Conservation (phyloP, 179 eudicot genomes). For the Monotropa hypopitys region DNA sequence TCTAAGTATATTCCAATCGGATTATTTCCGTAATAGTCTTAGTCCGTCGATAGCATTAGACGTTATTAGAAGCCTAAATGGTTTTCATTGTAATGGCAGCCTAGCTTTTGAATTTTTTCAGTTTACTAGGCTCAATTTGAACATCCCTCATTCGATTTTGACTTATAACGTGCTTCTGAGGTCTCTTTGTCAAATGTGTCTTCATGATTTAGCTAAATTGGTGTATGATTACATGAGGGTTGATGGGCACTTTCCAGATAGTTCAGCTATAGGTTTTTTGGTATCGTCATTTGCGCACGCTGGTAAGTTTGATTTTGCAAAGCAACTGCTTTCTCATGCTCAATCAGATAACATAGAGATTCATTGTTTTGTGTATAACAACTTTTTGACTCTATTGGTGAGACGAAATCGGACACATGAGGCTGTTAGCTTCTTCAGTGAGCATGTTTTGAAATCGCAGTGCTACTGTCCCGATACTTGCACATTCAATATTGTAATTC, state of each 20-base stretch:
- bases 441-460: slow-evolving; percentile 27
- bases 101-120: slow-evolving; percentile 58
- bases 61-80: slow-evolving; percentile 30
- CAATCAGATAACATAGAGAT: slow-evolving; percentile 19
- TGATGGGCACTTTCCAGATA: slow-evolving; percentile 47
- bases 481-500: slow-evolving; percentile 57
- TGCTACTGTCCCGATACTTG: slow-evolving; percentile 43
- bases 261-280: slow-evolving; percentile 22
- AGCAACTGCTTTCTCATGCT: slow-evolving; percentile 30
- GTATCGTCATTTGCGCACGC: slow-evolving; percentile 39
- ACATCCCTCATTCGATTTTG: slow-evolving; percentile 26
- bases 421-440: slow-evolving; percentile 56
- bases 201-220: slow-evolving; percentile 39
- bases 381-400: slow-evolving; percentile 42
- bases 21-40: slow-evolving; percentile 37
- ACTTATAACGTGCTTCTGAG: slow-evolving; percentile 46
- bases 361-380: slow-evolving; percentile 43
- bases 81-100: slow-evolving; percentile 22
- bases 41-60: slow-evolving; percentile 41
- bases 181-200: slow-evolving; percentile 44
- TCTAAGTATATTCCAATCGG: slow-evolving; percentile 19
- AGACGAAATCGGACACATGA: slow-evolving; percentile 40
- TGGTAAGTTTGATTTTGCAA: slow-evolving; percentile 41
- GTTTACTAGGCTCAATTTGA: slow-evolving; percentile 36
- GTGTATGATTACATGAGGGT: slow-evolving; percentile 48